Base-by-base conservation (phyloP, 2,329 filamentous ascomycete genomes). In the Anisogramma anomala region DNA sequence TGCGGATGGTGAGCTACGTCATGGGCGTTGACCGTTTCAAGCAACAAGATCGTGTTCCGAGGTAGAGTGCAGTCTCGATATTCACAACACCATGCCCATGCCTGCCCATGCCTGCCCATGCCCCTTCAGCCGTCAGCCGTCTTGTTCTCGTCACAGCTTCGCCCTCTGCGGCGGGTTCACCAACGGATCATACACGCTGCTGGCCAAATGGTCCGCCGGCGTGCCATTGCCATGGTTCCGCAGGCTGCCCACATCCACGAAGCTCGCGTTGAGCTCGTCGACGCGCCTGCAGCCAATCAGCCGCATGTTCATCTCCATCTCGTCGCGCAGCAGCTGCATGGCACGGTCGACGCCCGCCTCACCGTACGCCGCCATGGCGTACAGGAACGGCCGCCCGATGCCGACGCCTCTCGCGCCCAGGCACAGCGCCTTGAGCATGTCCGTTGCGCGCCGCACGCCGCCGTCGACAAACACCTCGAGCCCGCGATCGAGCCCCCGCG, bases 261-360 rank as follows among this genome's bases (percentile, higher is more conserved):
- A 65, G 19, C 77, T 79, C 0, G 88, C 82, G 48, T 83, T 84
- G 48, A 98, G 65, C 52, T 98, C 79, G 26, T 78, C 77, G 23
- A 98, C 61, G 46, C 64, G 79, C 15, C 71, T 74, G 45, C 79
- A 84, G 8, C 91, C 91, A 52, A 98, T 86, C 48, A 98, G 67
- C 6, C 91, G 77, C 91, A 98, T 96, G 57, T 89, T 91, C 89
- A 96, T 96, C 67, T 93, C 87, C 76, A 98, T 84, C 71, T 98
- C 91, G 55, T 96, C 91, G 66, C 84, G 87, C 52, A 94, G 72
- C 44, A 94, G 66, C 62, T 87, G 82, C 82, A 96, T 94, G 23
- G 91, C 91, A 25, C 85, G 75, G 56, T 93, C 84, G 15, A 96
- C 89, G 49, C 91, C 91, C 2, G 80, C 71, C 45, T 85, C 65